Conservation (phyloP, 129 eudicot species). For the Ambrosia trifida region DNA sequence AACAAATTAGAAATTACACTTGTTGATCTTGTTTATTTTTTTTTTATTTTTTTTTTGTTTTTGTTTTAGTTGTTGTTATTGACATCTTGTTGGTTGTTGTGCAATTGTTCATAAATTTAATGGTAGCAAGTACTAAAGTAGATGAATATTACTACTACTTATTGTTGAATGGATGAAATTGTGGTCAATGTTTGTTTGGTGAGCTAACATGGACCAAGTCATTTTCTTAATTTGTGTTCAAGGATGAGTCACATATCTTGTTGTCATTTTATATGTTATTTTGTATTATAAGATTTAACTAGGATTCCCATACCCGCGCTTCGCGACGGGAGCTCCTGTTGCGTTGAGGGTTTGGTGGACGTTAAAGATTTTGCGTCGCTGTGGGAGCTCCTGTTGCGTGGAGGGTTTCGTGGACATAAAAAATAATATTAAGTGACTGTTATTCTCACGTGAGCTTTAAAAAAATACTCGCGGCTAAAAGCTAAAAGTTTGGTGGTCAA, state of each 20-base stretch:
- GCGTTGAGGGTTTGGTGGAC: no score
- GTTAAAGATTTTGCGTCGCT: no score
- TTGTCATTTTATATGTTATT: background rate
- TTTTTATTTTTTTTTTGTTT: background rate
- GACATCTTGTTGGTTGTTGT: conserved; percentile 28
- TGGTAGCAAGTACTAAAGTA: conserved; percentile 37
- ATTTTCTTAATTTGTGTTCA: conserved; percentile 18
- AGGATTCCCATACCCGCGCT: no score
- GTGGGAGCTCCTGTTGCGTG: no score
- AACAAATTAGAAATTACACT: conserved; percentile 1
- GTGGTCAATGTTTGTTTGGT: conserved; percentile 40
- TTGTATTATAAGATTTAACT: no score
- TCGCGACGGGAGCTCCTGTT: no score
- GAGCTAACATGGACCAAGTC: conserved; percentile 39
- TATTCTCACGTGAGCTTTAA: no score
- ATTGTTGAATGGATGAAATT: conserved; percentile 33
- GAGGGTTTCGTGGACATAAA: no score
- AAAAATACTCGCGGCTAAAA: no score
- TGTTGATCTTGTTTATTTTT: conserved; percentile 29
- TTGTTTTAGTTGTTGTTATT: conserved; percentile 3
- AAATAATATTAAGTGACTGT: no score
- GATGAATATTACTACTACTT: conserved; percentile 27
- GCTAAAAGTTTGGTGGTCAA: no score
- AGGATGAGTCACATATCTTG: conserved; percentile 2
- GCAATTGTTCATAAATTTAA: conserved; percentile 37